Base-by-base conservation (phyloP, 2,329 filamentous ascomycete genomes). In the Xylariaceae sp. region DNA sequence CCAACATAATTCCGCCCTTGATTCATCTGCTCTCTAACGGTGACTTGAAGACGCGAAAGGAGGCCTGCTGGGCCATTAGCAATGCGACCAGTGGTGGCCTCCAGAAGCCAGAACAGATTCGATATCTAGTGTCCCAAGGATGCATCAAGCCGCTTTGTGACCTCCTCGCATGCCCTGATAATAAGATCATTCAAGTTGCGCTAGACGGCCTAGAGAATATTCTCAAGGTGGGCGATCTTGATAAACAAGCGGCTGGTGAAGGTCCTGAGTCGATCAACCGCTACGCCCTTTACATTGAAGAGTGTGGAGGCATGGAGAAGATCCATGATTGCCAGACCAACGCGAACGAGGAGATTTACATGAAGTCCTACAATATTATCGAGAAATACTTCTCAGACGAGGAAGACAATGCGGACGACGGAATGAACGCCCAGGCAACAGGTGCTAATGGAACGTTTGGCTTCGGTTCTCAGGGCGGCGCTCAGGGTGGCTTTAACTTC, bases 301-400 rank as follows among this genome's bases (percentile, higher is more conserved):
- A 99, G 77, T 96, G 92, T 64, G 91, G 92, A 69, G 94, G 94
- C 63, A 99, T 99, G 94, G 94, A 97, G 81, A 97, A 97, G 87
- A 97, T 99, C 66, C 94, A 99, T 78, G 93, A 97, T 67, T 97
- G 94, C 84, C 94, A 99, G 81, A 97, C 95, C 81, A 99, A 99
- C 69, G 93, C 93, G 80, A 99, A 99, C 77, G 94, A 99, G 78
- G 94, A 99, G 78, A 99, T 99, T 67, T 99, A 99, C 83, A 97
- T 99, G 93, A 99, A 99, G 86, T 94, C 94, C 0, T 99, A 97
- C 83, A 97, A 96, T 83, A 99, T 99, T 76, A 99, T 99, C 64
- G 94, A 99, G 83, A 97, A 97, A 81, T 99, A 99, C 84, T 99
- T 99, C 80, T 97, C 92, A 0, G 94, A 99, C 69, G 94, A 99